Base-by-base conservation (phyloP, 257 asterid species). In the Fraxinus pennsylvanica region DNA sequence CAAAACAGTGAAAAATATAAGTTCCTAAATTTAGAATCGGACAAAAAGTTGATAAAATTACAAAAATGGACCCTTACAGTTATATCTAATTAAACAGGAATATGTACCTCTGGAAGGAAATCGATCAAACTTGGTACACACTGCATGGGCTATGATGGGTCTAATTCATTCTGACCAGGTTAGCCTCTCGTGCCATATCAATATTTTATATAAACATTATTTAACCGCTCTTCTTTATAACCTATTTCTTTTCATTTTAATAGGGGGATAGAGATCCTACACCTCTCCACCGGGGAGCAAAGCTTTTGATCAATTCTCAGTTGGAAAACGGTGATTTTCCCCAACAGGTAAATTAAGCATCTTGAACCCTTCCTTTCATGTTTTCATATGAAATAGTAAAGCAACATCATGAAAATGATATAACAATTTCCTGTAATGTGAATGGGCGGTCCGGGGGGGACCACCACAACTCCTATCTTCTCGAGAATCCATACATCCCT, bases 321-420 rank as follows among this genome's bases (percentile, higher is more conserved):
- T 52, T 89, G 79, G 96, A 89, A 83, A 74, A 82, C 81, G 97
- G 98, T 5, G 95, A 91, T 86, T 94, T 90, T 75, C 94, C 96
- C 5, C 96, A 91, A 41, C 90, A 92, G 96, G 97, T 92, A 84
- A 54, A 1, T 3, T 61, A 35, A 10, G 63, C 17, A 35, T 22
- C n/a, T 10, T 6, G 68, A 70, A 61, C 17, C 66, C 27, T 36
- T 27, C 50, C 21, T 0, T 66, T 15, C 25, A 0, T 22, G 19
- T 36, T 32, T 2, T 14, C 14, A 25, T 66, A 66, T 27, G 27
- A 68, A 38, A 54, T 45, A 13, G 19, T 30, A 29, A 21, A 50
- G 9, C 32, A 5, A 61, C 15, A 9, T 3, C 68, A 8, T 6
- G 13, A 21, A 22, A 22, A 21, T 54, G 65, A 54, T 21, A 54